Conservation (phyloP, 1,284 basidiomycete genomes). For the Paramarasmius palmivorus region DNA sequence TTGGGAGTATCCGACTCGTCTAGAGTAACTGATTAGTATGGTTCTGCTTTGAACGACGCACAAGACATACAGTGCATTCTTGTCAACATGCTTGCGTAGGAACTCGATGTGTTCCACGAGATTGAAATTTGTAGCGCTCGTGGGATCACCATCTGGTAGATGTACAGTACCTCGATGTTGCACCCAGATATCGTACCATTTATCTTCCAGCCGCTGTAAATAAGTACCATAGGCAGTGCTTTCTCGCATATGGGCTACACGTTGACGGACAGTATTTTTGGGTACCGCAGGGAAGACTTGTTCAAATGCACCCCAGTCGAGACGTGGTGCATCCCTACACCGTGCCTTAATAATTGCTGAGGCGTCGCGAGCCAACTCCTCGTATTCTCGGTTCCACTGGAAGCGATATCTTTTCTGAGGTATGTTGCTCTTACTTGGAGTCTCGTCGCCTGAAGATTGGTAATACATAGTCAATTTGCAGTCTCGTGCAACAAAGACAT, state of each 20-base stretch:
- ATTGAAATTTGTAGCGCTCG: conserved; percentile 74
- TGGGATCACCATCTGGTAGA: conserved; percentile 73
- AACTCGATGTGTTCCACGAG: conserved; percentile 77
- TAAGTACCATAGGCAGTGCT: conserved; percentile 73
- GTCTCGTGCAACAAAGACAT: conserved; percentile 3
- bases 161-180: conserved; percentile 65
- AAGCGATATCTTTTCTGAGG: conserved; percentile 61
- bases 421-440: conserved; percentile 18
- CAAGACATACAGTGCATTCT: conserved; percentile 73
- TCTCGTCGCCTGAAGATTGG: conserved; percentile 9
- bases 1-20: conserved; percentile 60
- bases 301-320: conserved; percentile 72
- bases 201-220: conserved; percentile 76
- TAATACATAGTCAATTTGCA: background rate
- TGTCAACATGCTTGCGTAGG: conserved; percentile 80
- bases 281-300: conserved; percentile 78
- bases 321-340: conserved; percentile 56
- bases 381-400: conserved; percentile 83
- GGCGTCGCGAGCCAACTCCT: conserved; percentile 84
- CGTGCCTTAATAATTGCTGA: conserved; percentile 82
- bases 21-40: no score
- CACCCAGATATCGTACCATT: conserved; percentile 79
- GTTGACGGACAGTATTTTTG: conserved; percentile 66
- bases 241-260: conserved; percentile 60
- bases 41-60: conserved; percentile 3